Base-by-base conservation (phyloP, 2,329 filamentous ascomycete species). In the Scedosporium minutisporum region DNA sequence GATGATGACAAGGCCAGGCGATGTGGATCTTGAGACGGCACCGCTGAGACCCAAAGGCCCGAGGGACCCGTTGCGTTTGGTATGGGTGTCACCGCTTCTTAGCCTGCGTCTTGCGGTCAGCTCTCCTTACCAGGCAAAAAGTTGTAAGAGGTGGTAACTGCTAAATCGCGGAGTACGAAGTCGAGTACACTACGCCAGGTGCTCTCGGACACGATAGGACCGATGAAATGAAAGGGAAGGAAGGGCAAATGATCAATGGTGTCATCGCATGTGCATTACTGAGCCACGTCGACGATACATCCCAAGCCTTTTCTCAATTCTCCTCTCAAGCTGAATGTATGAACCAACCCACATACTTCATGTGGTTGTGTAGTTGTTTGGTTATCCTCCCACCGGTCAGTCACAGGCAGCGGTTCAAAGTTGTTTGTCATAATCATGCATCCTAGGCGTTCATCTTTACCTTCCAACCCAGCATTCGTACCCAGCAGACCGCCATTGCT, bases 31-130 rank as follows among this genome's bases (percentile, higher is more conserved):
- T 55, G 2, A 23, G 21, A 23, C 23, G 23, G 51, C 18, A 25
- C 23, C 51, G 51, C 51, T 55, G 51, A 55, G 51, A 55, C 51
- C 51, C 51, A 27, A 55, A 55, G n/a, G 44, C 16, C 44, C 16
- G 44, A 25, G 51, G 6, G 51, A 55, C 12, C 18, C 2, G 21
- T 14, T 18, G 51, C 7, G 6, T 55, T 10, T 48, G 10, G 44
- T 48, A 25, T 23, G 51, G 51, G 51, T 55, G 51, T 55, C 51
- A 55, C 51, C 51, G 51, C 51, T 55, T 55, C 51, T 55, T 55
- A 29, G 23, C 18, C 51, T 23, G 51, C 18, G 51, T 55, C 51
- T 55, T 27, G 51, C 23, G 18, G 51, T 23, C 51, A 48, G 51
- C 18, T 55, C 51, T 14, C 10, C 18, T 6, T 23, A 14, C 23